Conservation (phyloP, 768 basidiomycete species). For the Hortiboletus flavorubellus region DNA sequence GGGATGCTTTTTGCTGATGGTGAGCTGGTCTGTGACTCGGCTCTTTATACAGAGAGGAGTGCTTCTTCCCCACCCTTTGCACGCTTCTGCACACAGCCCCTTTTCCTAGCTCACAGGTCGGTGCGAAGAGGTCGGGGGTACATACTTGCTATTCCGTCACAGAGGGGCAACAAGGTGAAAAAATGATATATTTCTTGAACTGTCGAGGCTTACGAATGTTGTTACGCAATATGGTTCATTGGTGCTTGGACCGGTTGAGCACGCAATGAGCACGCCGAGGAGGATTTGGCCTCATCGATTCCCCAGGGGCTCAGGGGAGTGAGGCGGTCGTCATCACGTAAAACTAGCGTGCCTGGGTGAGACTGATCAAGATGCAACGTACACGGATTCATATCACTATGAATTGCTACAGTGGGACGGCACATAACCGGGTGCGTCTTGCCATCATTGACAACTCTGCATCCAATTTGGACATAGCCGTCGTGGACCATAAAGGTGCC, state of each 20-base stretch:
- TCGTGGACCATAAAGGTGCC: not conserved
- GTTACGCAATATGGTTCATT: not conserved
- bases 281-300: not conserved
- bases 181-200: not conserved
- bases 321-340: not conserved
- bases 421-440: too few species aligned
- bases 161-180: not conserved
- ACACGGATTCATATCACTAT: not conserved
- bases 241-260: not conserved
- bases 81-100: not conserved
- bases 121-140: not conserved
- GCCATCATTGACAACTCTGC: too few species aligned
- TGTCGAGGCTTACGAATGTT: not conserved
- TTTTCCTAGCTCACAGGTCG: not conserved
- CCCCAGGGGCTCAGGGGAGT: not conserved
- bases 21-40: not conserved
- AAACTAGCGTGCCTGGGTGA: not conserved
- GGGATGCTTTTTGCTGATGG: not conserved
- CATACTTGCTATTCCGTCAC: not conserved
- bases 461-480: too few species aligned
- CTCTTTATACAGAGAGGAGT: constrained; percentile 10
- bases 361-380: not conserved
- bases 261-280: not conserved
- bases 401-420: too few species aligned
- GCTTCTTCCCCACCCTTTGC: too few species aligned